Percentiles rank a stretch among this genome's conserved stretches.
These are phyloP conservation scores for Leccinum obscurum DNA, from an alignment of 768 basidiomycete genomes.

Conservation along the genomic window DNA sequence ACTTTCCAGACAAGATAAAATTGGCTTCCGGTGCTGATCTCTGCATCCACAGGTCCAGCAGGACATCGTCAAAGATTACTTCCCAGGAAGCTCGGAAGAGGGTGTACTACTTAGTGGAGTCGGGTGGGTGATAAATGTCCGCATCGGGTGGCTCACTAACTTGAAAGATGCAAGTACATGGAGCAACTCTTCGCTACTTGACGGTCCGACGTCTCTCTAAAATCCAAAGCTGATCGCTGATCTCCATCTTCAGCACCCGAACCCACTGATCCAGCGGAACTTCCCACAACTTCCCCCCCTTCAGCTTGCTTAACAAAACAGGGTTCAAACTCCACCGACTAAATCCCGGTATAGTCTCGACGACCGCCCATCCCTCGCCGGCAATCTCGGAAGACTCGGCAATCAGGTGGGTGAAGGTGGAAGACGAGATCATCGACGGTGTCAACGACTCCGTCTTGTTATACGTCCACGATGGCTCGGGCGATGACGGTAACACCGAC, in stretches of 20 bases:
- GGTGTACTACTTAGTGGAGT: no score
- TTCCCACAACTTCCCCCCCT: constrained; percentile 22
- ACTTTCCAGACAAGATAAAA: no score
- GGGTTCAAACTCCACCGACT: constrained; percentile 36
- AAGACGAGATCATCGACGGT: constrained; percentile 39
- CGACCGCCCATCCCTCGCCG: constrained; percentile 41
- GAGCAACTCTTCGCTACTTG: no score
- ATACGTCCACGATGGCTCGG: constrained; percentile 56
- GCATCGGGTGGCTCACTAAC: not conserved
- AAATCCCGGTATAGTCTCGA: constrained; percentile 48
- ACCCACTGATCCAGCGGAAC: constrained; percentile 25
- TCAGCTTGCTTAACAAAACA: constrained; percentile 18
- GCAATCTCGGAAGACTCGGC: constrained; percentile 41
- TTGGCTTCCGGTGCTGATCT: no score
- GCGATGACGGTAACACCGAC: constrained; percentile 11
- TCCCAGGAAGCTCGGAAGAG: no score
- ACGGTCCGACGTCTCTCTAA: constrained; percentile 35
- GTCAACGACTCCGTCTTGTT: constrained; percentile 78
- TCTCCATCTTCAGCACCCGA: constrained; percentile 38
- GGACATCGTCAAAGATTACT: no score
- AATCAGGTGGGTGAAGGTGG: constrained; percentile 63
- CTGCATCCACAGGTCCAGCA: no score
- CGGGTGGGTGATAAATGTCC: no score
- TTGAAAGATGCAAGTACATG: not conserved
- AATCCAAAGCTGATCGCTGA: constrained; percentile 48